Evolutionary conservation across 768 basidiomycete species (phyloP).

Genomic region (Russula abietina): DNA sequence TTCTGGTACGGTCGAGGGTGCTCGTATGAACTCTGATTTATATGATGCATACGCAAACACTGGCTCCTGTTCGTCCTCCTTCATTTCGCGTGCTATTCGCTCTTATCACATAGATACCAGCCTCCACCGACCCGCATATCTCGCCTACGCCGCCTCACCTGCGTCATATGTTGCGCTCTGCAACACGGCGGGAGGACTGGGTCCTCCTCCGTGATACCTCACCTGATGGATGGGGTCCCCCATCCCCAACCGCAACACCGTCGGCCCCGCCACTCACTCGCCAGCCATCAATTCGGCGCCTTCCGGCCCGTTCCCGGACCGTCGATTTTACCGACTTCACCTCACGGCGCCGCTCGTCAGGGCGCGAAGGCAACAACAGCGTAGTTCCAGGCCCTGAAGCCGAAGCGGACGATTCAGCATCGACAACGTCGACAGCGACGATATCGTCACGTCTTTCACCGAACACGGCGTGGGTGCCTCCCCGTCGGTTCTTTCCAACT

Average conservation of each 20-base stretch:
- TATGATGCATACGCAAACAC: slow-evolving; percentile 51
- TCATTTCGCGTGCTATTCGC: background rate
- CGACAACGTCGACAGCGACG: background rate
- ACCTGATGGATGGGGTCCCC: slow-evolving; percentile 18
- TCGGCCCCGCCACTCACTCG: slow-evolving; percentile 39
- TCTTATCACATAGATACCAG: background rate
- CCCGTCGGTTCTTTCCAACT: slow-evolving; percentile 18
- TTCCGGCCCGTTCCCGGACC: slow-evolving; percentile 43
- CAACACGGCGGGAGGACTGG: slow-evolving; percentile 21
- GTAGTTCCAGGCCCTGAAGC: background rate
- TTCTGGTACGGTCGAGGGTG: slow-evolving; percentile 44
- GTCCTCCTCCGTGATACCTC: slow-evolving; percentile 13
- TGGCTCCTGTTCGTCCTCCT: slow-evolving; percentile 8
- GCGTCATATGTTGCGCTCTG: slow-evolving; percentile 10
- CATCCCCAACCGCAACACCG: slow-evolving; percentile 3
- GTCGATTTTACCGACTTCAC: slow-evolving; percentile 73
- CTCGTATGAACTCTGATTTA: slow-evolving; percentile 52
- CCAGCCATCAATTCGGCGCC: slow-evolving; percentile 56
- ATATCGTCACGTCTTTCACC: slow-evolving; percentile 6
- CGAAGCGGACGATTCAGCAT: slow-evolving; percentile 19
- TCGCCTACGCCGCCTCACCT: slow-evolving; percentile 12
- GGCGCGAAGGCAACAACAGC: slow-evolving; percentile 29
- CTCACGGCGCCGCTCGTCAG: slow-evolving; percentile 52
- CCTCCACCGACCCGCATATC: slow-evolving; percentile 8
- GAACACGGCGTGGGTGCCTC: slow-evolving; percentile 16